phyloP scores from a whole-genome alignment of 768 basidiomycete species.

The Mycena venus region DNA sequence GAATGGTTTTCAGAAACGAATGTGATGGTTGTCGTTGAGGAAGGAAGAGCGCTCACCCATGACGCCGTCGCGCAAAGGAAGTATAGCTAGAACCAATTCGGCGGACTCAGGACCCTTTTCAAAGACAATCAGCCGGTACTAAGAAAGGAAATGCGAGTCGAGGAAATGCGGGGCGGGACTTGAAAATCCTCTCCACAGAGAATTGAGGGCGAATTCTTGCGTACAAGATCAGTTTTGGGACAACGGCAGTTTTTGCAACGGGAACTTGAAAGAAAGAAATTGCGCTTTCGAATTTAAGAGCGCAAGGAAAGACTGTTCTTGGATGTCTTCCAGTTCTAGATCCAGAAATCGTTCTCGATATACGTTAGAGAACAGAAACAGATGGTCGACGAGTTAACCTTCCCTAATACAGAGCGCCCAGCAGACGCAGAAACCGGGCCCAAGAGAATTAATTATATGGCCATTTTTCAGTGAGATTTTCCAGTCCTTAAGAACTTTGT shows the following conservation, averaged over 20 bases:
- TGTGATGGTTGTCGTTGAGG: background rate
- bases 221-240: too few relatives aligned
- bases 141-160: background rate
- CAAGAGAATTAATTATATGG: background rate
- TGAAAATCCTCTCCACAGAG: too few relatives aligned
- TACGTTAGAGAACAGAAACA: background rate
- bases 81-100: background rate
- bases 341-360: too few relatives aligned
- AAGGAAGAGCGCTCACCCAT: background rate
- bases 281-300: too few relatives aligned
- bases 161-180: too few relatives aligned
- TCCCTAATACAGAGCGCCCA: background rate
- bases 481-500: too few relatives aligned
- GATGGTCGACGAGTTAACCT: background rate
- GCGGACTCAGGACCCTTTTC: background rate
- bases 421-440: background rate
- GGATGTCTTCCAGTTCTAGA: too few relatives aligned
- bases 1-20: constrained; percentile 1
- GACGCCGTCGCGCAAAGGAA: background rate
- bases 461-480: too few relatives aligned
- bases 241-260: too few relatives aligned
- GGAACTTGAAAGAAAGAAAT: too few relatives aligned
- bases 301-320: too few relatives aligned
- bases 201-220: too few relatives aligned
- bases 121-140: background rate